Conservation (phyloP, 169 alveolate genomes). For the Besnoitia besnoiti region DNA sequence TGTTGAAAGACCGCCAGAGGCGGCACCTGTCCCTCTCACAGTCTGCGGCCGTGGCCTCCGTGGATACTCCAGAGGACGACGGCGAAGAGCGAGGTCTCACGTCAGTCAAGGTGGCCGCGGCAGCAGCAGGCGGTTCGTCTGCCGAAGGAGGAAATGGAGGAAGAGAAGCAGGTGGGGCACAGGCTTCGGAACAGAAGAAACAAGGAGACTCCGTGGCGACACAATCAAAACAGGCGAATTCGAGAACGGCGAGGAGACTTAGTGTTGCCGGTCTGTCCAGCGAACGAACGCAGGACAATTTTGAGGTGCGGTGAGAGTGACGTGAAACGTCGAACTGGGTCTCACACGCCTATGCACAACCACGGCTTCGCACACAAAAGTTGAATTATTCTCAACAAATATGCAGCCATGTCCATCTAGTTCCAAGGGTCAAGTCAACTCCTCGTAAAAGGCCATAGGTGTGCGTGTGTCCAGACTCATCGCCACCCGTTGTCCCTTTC, state of each 20-base stretch:
- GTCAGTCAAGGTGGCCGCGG: neutral
- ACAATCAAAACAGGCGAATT: neutral
- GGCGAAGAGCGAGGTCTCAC: neutral
- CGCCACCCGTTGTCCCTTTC: too few relatives aligned
- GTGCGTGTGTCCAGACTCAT: too few relatives aligned
- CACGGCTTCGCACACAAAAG: too few relatives aligned
- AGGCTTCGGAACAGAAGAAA: neutral
- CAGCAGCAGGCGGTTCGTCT: neutral
- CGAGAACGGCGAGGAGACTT: neutral
- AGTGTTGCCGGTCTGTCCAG: conserved; percentile 27
- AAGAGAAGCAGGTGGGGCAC: neutral
- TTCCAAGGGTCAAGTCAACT: too few relatives aligned
- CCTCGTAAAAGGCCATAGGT: too few relatives aligned
- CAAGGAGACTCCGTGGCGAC: neutral
- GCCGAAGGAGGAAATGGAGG: neutral
- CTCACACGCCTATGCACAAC: too few relatives aligned
- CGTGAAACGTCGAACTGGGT: too few relatives aligned
- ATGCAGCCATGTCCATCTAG: too few relatives aligned
- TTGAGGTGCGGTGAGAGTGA: neutral
- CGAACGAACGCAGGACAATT: conserved; percentile 18
- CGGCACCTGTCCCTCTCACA: conserved; percentile 8
- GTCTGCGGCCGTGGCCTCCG: neutral
- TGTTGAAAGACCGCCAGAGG: neutral
- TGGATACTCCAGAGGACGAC: neutral
- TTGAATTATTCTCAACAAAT: too few relatives aligned